Conservation (phyloP, 257 asterid genomes). For the Capsicum chinense region DNA sequence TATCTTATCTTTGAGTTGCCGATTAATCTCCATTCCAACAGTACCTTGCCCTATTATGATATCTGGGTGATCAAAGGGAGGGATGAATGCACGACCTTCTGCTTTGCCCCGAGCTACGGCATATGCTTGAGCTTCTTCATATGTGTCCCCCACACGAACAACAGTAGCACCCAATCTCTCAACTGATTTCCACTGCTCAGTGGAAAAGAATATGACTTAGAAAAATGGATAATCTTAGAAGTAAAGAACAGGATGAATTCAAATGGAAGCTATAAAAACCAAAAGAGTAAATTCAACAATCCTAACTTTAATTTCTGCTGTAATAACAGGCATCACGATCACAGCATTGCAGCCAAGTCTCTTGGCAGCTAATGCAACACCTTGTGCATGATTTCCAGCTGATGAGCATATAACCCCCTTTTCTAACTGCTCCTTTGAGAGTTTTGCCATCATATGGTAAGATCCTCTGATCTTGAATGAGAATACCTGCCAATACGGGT, state of each 20-base stretch:
- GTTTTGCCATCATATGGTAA: slow-evolving; percentile 94
- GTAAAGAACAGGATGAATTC: not conserved
- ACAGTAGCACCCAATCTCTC: slow-evolving; percentile 87
- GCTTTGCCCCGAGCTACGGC: slow-evolving; percentile 70
- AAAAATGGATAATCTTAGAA: not conserved
- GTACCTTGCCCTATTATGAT: slow-evolving; percentile 91
- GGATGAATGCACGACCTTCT: slow-evolving; percentile 73
- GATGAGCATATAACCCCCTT: slow-evolving; percentile 95
- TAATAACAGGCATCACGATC: slow-evolving; percentile 89
- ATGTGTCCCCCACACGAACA: slow-evolving; percentile 80
- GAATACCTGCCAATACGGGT: slow-evolving; percentile 57
- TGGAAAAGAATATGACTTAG: not conserved
- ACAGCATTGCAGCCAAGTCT: slow-evolving; percentile 70
- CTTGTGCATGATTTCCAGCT: slow-evolving; percentile 98
- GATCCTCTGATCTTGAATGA: slow-evolving; percentile 97
- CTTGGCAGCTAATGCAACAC: slow-evolving; percentile 85
- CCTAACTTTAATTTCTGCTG: slow-evolving; percentile 90
- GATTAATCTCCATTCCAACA: slow-evolving; percentile 86
- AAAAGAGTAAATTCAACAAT: slow-evolving; percentile 15
- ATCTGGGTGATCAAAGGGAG: slow-evolving; percentile 98
- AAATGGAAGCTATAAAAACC: not conserved
- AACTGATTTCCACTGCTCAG: slow-evolving; percentile 71
- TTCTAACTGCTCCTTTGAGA: slow-evolving; percentile 66
- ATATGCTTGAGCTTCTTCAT: slow-evolving; percentile 87
- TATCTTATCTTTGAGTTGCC: slow-evolving; percentile 66